Conservation (phyloP, 768 basidiomycete species). For the Amanita brunnescens region DNA sequence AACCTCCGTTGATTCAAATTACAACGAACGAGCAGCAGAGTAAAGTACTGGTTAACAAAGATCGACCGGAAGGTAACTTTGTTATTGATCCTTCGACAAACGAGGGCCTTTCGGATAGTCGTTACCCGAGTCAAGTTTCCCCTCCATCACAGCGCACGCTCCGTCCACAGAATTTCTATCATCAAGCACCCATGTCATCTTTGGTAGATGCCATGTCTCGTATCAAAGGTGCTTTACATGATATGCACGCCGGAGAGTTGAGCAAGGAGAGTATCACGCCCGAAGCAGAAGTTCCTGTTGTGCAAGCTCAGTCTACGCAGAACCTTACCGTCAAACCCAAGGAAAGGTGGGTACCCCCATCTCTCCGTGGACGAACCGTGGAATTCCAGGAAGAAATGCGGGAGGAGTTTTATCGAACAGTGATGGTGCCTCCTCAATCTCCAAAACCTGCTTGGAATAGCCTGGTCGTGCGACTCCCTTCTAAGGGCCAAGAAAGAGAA, state of each 20-base stretch:
- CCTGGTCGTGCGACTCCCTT: constrained; percentile 41
- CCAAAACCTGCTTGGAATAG: constrained; percentile 31
- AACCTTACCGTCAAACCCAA: constrained; percentile 17
- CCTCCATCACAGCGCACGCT: constrained; percentile 23
- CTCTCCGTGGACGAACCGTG: constrained; percentile 30
- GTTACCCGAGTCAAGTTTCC: constrained; percentile 12
- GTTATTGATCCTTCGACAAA: neutral
- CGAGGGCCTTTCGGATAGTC: neutral
- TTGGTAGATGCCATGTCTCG: constrained; percentile 79
- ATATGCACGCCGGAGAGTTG: constrained; percentile 46
- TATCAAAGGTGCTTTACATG: constrained; percentile 72
- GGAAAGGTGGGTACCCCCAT: constrained; percentile 54
- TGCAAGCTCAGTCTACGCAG: constrained; percentile 13
- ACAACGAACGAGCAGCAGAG: neutral
- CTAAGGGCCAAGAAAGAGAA: constrained; percentile 30
- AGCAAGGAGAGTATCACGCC: constrained; percentile 20
- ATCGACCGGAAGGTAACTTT: neutral
- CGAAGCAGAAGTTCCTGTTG: constrained; percentile 17
- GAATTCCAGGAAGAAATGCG: constrained; percentile 27
- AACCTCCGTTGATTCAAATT: constrained; percentile 1
- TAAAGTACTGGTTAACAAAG: neutral
- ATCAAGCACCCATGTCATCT: constrained; percentile 57
- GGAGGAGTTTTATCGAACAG: constrained; percentile 40
- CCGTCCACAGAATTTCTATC: constrained; percentile 35
- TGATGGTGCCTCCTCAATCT: constrained; percentile 38